Conservation (phyloP, 2,329 filamentous ascomycete genomes). For the Ophiocordyceps camponoti-rufipedis region DNA sequence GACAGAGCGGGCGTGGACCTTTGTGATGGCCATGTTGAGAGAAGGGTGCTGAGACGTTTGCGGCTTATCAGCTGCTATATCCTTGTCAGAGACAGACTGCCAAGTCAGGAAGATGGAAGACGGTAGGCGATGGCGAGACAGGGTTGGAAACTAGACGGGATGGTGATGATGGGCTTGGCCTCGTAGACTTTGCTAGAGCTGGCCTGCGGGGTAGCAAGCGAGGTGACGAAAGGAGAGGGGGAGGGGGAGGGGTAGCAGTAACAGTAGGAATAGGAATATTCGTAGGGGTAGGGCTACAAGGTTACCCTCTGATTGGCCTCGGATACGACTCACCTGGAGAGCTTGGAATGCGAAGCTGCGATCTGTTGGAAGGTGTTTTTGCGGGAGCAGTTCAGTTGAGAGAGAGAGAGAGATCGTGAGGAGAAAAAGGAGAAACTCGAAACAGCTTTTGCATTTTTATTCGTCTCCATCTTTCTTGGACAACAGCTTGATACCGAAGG, state of each 20-base stretch:
- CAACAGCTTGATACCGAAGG: too few relatives aligned
- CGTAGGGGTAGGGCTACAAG: background rate
- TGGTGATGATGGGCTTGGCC: background rate
- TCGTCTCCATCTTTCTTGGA: too few relatives aligned
- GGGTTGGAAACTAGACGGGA: too few relatives aligned
- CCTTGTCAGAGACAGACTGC: background rate
- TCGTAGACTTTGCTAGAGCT: background rate
- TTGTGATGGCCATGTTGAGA: slow-evolving; percentile 69
- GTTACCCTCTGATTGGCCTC: background rate
- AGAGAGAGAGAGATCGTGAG: background rate
- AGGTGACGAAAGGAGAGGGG: background rate
- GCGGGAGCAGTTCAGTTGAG: background rate
- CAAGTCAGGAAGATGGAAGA: background rate
- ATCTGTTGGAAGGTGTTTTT: background rate
- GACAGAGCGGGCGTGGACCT: slow-evolving; percentile 84
- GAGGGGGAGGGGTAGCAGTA: background rate
- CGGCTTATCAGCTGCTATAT: background rate
- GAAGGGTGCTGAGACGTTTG: background rate
- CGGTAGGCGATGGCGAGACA: too few relatives aligned
- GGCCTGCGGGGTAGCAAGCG: background rate
- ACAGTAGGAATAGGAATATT: too few relatives aligned
- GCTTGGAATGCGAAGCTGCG: background rate
- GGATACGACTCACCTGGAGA: background rate
- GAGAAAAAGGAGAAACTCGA: background rate
- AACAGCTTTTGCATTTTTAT: background rate